Conservation (phyloP, 768 basidiomycete species). For the Obba rivulosa region DNA sequence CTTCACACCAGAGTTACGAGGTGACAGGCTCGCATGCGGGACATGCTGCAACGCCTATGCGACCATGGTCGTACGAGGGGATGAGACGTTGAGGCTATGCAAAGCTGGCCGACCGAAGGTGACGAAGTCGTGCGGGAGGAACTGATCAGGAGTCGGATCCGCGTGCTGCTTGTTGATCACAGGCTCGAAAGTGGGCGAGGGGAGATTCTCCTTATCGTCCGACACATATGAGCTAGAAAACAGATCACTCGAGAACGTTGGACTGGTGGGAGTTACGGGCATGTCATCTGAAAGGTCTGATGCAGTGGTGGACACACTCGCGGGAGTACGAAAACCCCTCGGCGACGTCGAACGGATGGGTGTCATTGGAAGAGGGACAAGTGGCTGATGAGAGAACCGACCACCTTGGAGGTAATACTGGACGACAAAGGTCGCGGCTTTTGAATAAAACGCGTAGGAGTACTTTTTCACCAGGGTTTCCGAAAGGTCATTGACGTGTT, state of each 20-base stretch:
- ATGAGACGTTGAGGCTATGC: conserved; percentile 69
- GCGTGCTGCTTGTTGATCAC: conserved; percentile 64
- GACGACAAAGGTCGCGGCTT: conserved; percentile 88
- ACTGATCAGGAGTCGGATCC: conserved; percentile 69
- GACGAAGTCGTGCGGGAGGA: conserved; percentile 77
- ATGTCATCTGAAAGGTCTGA: conserved; percentile 82
- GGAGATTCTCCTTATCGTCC: conserved; percentile 79
- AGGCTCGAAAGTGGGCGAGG: conserved; percentile 59
- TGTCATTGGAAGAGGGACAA: conserved; percentile 57
- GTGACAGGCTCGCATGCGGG: conserved; percentile 8
- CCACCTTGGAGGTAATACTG: conserved; percentile 92
- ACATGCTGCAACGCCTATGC: conserved; percentile 37
- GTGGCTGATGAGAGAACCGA: conserved; percentile 51
- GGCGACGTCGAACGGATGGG: conserved; percentile 46
- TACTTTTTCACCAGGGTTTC: conserved; percentile 98
- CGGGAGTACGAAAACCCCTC: conserved; percentile 58
- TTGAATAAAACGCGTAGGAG: conserved; percentile 94
- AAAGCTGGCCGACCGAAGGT: conserved; percentile 73
- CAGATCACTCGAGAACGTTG: conserved; percentile 43
- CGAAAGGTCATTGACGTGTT: conserved; percentile 88
- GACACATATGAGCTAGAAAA: conserved; percentile 61
- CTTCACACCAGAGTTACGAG: conserved; percentile 32
- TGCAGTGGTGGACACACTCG: conserved; percentile 65
- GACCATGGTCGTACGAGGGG: conserved; percentile 52
- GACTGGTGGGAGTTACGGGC: conserved; percentile 77